A percentile compares a stretch with the other conserved stretches of the same genome.
These are phyloP conservation scores for Botryotinia calthae DNA, from an alignment of 2,329 filamentous ascomycete genomes.

Conservation along the genomic window DNA sequence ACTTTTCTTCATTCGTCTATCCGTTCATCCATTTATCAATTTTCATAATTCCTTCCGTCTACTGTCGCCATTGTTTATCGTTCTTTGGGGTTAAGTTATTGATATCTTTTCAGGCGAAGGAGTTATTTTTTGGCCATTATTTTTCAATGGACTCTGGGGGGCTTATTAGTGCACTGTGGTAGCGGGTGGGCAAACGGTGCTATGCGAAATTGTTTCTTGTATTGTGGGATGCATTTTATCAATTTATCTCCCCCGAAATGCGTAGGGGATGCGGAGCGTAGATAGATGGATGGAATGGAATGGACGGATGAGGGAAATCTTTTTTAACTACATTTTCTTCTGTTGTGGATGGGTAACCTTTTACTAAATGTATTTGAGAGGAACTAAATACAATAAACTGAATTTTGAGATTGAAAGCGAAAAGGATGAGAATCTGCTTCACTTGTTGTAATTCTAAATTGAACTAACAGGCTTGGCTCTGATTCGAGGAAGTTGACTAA, in stretches of 20 bases:
- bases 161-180: constrained; percentile 7
- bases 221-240: constrained; percentile 10
- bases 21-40: constrained; percentile 3
- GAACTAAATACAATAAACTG: constrained; percentile 7
- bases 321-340: constrained; percentile 3
- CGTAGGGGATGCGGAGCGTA: neutral
- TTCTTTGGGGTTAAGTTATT: constrained; percentile 2
- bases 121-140: constrained; percentile 9
- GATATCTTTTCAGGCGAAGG: constrained; percentile 13
- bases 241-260: neutral
- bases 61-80: neutral
- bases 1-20: constrained; percentile 4
- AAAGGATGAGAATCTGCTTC: neutral
- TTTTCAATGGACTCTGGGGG: constrained; percentile 5
- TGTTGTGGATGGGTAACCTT: constrained; percentile 2
- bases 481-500: neutral
- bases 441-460: neutral
- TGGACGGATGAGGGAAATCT: constrained; percentile 5
- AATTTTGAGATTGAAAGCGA: neutral
- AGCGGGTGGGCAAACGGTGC: neutral
- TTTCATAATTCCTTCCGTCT: constrained; percentile 3
- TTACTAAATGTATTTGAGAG: constrained; percentile 11
- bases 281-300: neutral
- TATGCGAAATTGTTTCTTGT: constrained; percentile 9
- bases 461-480: neutral